Evolutionary conservation across 106 monocot species (phyloP).

Genomic region (Vanilla planifolia): DNA sequence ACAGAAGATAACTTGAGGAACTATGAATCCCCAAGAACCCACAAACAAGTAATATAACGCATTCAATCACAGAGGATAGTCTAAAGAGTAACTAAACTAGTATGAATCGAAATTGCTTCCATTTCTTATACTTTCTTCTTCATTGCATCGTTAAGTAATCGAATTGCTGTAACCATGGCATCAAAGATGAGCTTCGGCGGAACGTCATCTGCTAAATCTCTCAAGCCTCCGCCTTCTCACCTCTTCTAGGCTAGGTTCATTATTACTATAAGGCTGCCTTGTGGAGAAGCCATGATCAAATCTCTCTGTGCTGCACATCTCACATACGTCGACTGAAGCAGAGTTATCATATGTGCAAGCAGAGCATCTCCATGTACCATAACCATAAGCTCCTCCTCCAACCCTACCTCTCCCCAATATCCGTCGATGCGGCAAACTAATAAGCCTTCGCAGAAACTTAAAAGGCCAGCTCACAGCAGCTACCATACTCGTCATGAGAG

Average conservation of each 20-base stretch:
- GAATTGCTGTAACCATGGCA: no score
- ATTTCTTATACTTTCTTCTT: no score
- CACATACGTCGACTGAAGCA: slow-evolving; percentile 47
- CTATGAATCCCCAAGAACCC: no score
- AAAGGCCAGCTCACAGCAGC: slow-evolving; percentile 51
- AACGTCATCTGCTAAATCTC: slow-evolving; percentile 30
- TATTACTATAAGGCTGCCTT: not conserved
- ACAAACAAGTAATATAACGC: no score
- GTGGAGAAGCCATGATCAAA: slow-evolving; percentile 13
- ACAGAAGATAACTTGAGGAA: no score
- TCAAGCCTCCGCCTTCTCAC: slow-evolving; percentile 38
- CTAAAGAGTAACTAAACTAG: no score
- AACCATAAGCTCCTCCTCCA: slow-evolving; percentile 25
- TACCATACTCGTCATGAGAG: slow-evolving; percentile 23
- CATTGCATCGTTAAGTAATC: no score
- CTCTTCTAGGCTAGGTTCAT: slow-evolving; percentile 28
- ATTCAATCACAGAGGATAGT: no score
- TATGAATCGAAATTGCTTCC: no score
- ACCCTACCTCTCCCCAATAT: slow-evolving; percentile 49
- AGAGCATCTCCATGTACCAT: slow-evolving; percentile 63
- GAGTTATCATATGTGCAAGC: slow-evolving; percentile 75
- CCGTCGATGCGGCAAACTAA: slow-evolving; percentile 7
- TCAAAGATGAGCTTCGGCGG: no score
- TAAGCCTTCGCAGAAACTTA: slow-evolving; percentile 27
- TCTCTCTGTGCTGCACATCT: slow-evolving; percentile 69